Evolutionary conservation across 176 grass and related monocot genomes (phyloP), one percentile per base, ranked within the genome.

Genomic region (Thinopyrum elongatum): DNA sequence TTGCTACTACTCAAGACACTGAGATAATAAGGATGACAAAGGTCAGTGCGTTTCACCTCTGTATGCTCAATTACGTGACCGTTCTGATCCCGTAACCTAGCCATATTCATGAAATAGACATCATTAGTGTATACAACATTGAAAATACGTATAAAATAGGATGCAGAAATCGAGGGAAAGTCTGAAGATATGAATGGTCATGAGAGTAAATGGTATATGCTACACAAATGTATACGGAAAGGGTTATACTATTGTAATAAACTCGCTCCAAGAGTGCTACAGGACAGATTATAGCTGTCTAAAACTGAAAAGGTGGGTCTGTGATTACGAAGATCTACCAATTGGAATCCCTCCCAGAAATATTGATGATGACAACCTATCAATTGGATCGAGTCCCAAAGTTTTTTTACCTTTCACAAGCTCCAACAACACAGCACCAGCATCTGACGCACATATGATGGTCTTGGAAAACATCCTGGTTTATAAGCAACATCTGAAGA

Each of bases 361-460:
- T 60, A 81, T 3, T 33, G 36, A 19, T 22, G 17, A 78, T 53
- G n/a, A 64, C 70, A 39, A 89, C 64, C 28, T 38, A 62, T 53
- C 30, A 70, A 22, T 8, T 59, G 25, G 55, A 30, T 75, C 15
- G 26, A 58, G 65, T 17, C 12, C 7, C 11, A 7, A 77, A 26
- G 29, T 61, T 27, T 61, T 22, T 26, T 80, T 87, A 95, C 93
- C 90, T 95, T 90, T 95, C 96, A 77, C 96, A 95, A 30, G 57
- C 47, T 92, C 75, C 9, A 72, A 98, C 96, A 75, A 98, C 82
- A 22, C 35, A 26, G 28, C 76, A 86, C 86, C 80, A 82, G 93
- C 96, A 86, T 98, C 90, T 25, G 93, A 77, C 75, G 94, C 92
- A 31, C 96, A 98, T 82, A n/a, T 95, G 94, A 17, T 81, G 93